These are phyloP conservation scores for Trichoderma sp. DNA, from an alignment of 2,329 filamentous ascomycete genomes.

Conservation along the genomic window DNA sequence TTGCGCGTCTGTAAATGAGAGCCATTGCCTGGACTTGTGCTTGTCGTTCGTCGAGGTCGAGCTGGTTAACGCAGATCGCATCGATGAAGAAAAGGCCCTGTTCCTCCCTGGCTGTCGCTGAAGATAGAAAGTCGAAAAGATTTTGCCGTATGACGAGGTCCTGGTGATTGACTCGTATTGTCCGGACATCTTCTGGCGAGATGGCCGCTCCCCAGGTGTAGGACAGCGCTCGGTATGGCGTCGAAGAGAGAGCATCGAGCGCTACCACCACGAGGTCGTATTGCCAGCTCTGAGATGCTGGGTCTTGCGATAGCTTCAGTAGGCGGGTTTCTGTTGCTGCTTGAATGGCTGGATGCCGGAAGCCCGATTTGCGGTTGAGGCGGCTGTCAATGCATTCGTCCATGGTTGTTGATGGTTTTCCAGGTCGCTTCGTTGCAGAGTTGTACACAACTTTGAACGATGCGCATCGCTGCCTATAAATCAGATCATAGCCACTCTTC, in stretches of 20 bases:
- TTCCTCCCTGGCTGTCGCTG: not conserved
- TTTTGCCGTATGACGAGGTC: not conserved
- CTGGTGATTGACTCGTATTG: not conserved
- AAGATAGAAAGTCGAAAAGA: constrained; percentile 7
- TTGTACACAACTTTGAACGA: too few relatives aligned
- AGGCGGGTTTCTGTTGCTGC: not conserved
- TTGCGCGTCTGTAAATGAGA: not conserved
- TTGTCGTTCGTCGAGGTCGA: not conserved
- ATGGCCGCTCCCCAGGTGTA: constrained; percentile 5
- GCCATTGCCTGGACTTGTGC: constrained; percentile 8
- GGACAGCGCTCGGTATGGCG: not conserved
- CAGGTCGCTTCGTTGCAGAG: not conserved
- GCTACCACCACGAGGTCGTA: not conserved
- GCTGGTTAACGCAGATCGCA: constrained; percentile 6
- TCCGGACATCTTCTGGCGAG: not conserved
- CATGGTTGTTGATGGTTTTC: not conserved
- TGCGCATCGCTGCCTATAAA: not conserved
- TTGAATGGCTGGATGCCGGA: not conserved
- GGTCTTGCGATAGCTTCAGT: not conserved
- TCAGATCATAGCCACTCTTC: not conserved
- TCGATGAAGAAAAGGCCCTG: constrained; percentile 3
- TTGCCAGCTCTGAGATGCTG: not conserved
- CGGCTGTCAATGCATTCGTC: not conserved
- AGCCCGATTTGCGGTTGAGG: not conserved
- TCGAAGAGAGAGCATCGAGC: not conserved